phyloP scores from a whole-genome alignment of 2,329 filamentous ascomycete genomes.

The Cladophialophora carrionii region DNA sequence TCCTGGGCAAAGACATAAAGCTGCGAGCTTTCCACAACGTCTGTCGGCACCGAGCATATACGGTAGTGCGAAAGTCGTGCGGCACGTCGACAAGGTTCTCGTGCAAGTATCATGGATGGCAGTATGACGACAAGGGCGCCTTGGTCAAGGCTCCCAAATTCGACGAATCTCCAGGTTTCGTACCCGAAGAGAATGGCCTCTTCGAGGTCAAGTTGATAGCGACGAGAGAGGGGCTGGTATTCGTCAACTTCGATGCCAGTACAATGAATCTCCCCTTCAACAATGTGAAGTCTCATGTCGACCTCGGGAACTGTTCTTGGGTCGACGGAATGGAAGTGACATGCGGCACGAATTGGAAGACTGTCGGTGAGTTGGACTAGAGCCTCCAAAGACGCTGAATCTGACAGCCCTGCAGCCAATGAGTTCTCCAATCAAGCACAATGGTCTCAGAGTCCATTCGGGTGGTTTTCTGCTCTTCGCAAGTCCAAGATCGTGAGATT shows the following conservation, averaged over 20 bases:
- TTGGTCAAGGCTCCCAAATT: slow-evolving; percentile 65
- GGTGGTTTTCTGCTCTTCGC: slow-evolving; percentile 27
- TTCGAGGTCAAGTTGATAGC: slow-evolving; percentile 43
- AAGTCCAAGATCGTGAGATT: slow-evolving; percentile 26
- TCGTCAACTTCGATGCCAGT: slow-evolving; percentile 36
- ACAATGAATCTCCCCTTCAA: slow-evolving; percentile 35
- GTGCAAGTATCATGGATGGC: slow-evolving; percentile 67
- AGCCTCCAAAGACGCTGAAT: neutral
- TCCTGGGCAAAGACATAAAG: slow-evolving; percentile 55
- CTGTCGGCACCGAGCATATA: slow-evolving; percentile 64
- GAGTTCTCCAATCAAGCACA: slow-evolving; percentile 33
- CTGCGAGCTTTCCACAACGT: slow-evolving; percentile 67
- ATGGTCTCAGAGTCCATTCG: slow-evolving; percentile 27
- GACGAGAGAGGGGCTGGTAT: slow-evolving; percentile 33
- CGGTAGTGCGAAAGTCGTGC: slow-evolving; percentile 57
- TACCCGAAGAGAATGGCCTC: slow-evolving; percentile 60
- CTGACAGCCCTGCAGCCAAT: slow-evolving; percentile 22
- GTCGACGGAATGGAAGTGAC: slow-evolving; percentile 27
- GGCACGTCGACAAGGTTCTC: slow-evolving; percentile 56
- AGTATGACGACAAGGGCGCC: slow-evolving; percentile 61
- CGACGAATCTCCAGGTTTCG: slow-evolving; percentile 59
- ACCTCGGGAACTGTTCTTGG: slow-evolving; percentile 29
- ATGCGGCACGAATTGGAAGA: slow-evolving; percentile 32
- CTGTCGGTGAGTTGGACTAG: slow-evolving; percentile 29
- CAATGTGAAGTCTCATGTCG: slow-evolving; percentile 34